These are phyloP conservation scores for Citrullus colocynthis DNA, from an alignment of 306 rosid genomes.

Conservation along the genomic window DNA sequence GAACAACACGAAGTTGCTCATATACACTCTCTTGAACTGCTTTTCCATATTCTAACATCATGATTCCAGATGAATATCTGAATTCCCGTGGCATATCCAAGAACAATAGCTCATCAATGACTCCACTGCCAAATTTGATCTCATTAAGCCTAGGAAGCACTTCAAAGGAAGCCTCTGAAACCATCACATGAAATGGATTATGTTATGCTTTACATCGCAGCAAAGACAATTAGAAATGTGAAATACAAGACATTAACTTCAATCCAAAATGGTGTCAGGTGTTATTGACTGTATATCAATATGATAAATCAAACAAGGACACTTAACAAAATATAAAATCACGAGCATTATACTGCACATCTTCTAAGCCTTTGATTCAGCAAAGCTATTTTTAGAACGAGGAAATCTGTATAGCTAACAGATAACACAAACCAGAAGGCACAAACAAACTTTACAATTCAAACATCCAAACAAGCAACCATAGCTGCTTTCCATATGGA, in stretches of 20 bases:
- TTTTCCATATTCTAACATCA: constrained; percentile 28
- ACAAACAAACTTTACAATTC: neutral
- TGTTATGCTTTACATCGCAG: neutral
- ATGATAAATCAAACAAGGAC: neutral
- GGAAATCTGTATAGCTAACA: neutral
- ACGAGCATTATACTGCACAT: neutral
- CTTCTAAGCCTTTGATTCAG: neutral
- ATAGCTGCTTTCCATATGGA: neutral
- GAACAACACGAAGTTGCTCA: constrained; percentile 26
- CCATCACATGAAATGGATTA: neutral
- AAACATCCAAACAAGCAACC: too few relatives aligned
- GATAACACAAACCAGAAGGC: neutral
- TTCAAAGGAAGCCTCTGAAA: constrained; percentile 29
- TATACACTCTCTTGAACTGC: constrained; percentile 35
- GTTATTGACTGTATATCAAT: neutral
- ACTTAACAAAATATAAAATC: neutral
- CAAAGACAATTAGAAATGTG: neutral
- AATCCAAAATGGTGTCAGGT: neutral
- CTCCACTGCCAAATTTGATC: constrained; percentile 23
- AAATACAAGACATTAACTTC: neutral
- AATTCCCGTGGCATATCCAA: constrained; percentile 23
- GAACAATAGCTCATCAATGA: constrained; percentile 26
- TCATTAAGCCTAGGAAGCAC: constrained; percentile 29
- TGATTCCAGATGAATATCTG: constrained; percentile 24
- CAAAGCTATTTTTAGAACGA: neutral